These are phyloP conservation scores for Kokia cookei DNA, from an alignment of 441 rosid genomes.

Conservation along the genomic window DNA sequence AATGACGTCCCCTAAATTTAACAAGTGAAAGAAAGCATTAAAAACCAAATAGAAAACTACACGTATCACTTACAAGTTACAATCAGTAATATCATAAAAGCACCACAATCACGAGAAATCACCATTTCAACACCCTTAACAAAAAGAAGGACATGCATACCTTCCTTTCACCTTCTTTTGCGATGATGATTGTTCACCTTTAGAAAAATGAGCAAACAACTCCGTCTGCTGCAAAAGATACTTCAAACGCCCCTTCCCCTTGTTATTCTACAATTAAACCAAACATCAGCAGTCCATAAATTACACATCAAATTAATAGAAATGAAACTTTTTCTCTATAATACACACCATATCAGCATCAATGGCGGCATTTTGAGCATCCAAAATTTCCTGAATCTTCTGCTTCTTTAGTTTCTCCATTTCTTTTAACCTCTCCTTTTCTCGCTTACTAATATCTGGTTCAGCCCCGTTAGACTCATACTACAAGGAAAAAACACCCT, in stretches of 20 bases:
- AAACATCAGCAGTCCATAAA: conserved; percentile 5
- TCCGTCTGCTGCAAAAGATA: conserved; percentile 95
- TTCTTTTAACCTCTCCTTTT: conserved; percentile 78
- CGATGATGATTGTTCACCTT: conserved; percentile 67
- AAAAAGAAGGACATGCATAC: conserved; percentile 20
- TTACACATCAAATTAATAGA: background rate
- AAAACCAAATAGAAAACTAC: background rate
- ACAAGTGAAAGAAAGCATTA: background rate
- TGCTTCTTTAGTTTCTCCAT: conserved; percentile 89
- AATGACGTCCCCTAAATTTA: conserved; percentile 80
- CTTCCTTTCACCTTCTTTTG: conserved; percentile 86
- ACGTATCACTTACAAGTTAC: background rate
- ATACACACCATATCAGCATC: conserved; percentile 85
- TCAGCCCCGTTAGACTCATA: conserved; percentile 39
- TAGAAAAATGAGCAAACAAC: conserved; percentile 17
- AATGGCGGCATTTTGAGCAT: conserved; percentile 85
- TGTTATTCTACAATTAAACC: conserved; percentile 54
- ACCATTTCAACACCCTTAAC: background rate
- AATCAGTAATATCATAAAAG: background rate
- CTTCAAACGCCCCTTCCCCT: conserved; percentile 88
- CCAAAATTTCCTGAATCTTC: conserved; percentile 90
- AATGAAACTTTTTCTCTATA: background rate
- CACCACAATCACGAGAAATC: background rate
- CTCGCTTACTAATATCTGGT: conserved; percentile 70
- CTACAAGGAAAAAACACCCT: conserved; percentile 22